Evolutionary conservation across 768 basidiomycete species (phyloP).

Genomic region (Coprinopsis strossmayeri): DNA sequence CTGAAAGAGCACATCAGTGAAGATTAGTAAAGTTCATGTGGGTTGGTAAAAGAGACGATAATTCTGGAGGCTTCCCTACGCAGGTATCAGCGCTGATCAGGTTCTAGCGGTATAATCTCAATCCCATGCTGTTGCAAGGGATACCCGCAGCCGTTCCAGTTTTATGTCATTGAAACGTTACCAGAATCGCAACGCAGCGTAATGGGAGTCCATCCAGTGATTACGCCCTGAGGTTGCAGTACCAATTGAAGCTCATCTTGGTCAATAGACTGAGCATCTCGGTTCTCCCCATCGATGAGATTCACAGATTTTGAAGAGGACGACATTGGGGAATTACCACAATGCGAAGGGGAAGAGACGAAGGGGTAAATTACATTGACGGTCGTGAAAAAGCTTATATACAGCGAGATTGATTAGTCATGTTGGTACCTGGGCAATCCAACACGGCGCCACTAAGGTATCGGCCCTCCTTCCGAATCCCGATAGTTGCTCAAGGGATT

Average conservation of each 20-base stretch:
- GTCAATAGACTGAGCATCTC: conserved; percentile 23
- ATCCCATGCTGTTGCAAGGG: too few species aligned
- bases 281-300: conserved; percentile 17
- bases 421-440: not conserved
- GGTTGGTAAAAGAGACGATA: conserved; percentile 39
- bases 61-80: conserved; percentile 95
- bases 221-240: conserved; percentile 22
- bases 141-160: conserved; percentile 92
- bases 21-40: conserved; percentile 41
- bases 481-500: too few species aligned
- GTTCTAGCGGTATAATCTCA: conserved; percentile 98
- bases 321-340: conserved; percentile 1
- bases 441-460: not conserved
- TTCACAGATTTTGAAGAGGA: conserved; percentile 20
- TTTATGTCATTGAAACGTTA: conserved; percentile 70
- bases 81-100: conserved; percentile 97
- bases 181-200: conserved; percentile 40
- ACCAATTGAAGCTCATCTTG: conserved; percentile 43
- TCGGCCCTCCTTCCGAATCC: conserved; percentile 4
- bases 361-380: not conserved
- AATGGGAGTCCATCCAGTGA: conserved; percentile 11
- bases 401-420: conserved; percentile 12
- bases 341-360: conserved; percentile 5
- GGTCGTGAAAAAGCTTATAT: conserved; percentile 4
- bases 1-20: conserved; percentile 35